These are phyloP conservation scores for Backusella parvicylindrica DNA, from an alignment of 192 early-diverging fungal genomes.

Conservation along the genomic window DNA sequence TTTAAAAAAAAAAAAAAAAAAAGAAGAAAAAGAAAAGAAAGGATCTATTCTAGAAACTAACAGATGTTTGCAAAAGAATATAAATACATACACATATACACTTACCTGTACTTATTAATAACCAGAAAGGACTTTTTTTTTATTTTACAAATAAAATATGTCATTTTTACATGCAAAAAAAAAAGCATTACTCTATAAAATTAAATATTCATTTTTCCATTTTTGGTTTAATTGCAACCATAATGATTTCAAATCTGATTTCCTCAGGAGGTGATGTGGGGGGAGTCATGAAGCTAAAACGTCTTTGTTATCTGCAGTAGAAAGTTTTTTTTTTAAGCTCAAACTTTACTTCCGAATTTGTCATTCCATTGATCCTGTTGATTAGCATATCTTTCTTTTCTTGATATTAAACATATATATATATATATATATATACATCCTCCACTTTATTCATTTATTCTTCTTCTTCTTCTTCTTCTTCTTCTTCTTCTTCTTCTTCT, in stretches of 20 bases:
- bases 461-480: not conserved
- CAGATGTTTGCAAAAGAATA: not conserved
- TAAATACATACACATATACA: not conserved
- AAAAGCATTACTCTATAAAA: not conserved
- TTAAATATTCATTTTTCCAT: not conserved
- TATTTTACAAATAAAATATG: not conserved
- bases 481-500: not conserved
- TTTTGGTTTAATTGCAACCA: not conserved
- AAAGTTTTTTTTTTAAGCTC: constrained; percentile 1
- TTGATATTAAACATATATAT: not conserved
- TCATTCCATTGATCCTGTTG: not conserved
- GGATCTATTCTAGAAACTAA: not conserved
- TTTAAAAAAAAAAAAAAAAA: not conserved
- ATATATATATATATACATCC: not conserved
- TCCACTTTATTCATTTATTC: not conserved
- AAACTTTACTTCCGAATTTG: constrained; percentile 14
- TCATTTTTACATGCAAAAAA: not conserved
- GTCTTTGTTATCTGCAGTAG: not conserved
- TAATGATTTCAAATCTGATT: not conserved
- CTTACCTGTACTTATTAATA: not conserved
- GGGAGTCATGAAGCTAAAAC: not conserved
- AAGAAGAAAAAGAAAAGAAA: not conserved
- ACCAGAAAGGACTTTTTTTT: not conserved
- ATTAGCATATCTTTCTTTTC: not conserved
- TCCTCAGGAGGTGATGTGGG: not conserved